phyloP scores from a whole-genome alignment of 1,284 basidiomycete genomes.

The Apiotrichum domesticum region DNA sequence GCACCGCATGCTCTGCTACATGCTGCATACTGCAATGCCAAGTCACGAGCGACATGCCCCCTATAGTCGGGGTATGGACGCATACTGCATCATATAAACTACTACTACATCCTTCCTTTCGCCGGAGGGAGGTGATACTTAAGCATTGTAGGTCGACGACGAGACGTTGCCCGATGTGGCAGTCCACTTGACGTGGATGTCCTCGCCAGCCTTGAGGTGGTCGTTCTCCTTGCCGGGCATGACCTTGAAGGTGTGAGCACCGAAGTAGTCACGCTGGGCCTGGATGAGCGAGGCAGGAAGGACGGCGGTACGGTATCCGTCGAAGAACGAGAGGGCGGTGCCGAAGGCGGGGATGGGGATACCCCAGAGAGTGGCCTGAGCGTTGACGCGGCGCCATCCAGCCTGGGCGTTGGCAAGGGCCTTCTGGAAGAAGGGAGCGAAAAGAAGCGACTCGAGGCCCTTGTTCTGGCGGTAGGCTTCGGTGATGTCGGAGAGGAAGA shows the following conservation, averaged over 20 bases:
- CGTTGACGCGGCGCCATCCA: conserved; percentile 95
- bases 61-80: neutral
- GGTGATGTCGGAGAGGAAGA: conserved; percentile 92
- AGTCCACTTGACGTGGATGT: conserved; percentile 66
- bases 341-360: conserved; percentile 94
- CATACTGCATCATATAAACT: neutral
- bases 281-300: conserved; percentile 93
- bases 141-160: conserved; percentile 85
- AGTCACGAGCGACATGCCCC: too few species aligned
- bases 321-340: conserved; percentile 97
- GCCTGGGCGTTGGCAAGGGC: conserved; percentile 91
- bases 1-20: too few species aligned
- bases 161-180: conserved; percentile 56
- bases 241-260: conserved; percentile 84
- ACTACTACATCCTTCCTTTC: neutral
- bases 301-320: conserved; percentile 83
- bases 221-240: conserved; percentile 81
- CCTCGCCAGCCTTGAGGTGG: conserved; percentile 69
- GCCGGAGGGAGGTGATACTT: conserved; percentile 37
- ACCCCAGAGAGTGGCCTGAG: conserved; percentile 95
- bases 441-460: conserved; percentile 85
- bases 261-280: conserved; percentile 64
- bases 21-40: too few species aligned
- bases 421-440: conserved; percentile 98
- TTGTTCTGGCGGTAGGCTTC: conserved; percentile 82